These are phyloP conservation scores for Psilocybe azurescens DNA, from an alignment of 768 basidiomycete genomes.

Conservation along the genomic window DNA sequence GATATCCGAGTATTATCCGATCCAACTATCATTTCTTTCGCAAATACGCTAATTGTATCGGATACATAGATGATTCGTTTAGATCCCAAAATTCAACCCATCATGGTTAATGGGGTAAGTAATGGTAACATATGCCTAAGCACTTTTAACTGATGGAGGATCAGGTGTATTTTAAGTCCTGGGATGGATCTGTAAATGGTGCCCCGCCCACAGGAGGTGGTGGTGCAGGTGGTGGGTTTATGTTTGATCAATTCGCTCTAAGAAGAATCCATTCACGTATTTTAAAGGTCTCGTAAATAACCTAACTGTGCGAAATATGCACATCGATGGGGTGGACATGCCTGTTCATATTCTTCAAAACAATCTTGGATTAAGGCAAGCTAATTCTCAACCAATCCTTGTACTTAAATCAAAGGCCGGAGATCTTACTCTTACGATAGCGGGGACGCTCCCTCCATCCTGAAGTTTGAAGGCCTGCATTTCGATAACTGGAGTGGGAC, in stretches of 20 bases:
- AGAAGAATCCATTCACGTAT: neutral
- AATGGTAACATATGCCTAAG: neutral
- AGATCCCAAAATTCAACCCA: slow-evolving; percentile 53
- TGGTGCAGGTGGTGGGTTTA: slow-evolving; percentile 49
- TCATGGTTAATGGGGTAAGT: slow-evolving; percentile 57
- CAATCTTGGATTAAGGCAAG: slow-evolving; percentile 51
- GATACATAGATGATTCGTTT: slow-evolving; percentile 50
- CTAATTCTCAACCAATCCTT: neutral
- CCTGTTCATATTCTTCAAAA: slow-evolving; percentile 58
- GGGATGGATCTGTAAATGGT: slow-evolving; percentile 56
- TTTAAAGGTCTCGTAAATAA: slow-evolving; percentile 48
- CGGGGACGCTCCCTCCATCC: slow-evolving; percentile 52
- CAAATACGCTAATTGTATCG: neutral
- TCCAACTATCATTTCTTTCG: neutral
- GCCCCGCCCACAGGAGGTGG: slow-evolving; percentile 61
- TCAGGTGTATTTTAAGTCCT: slow-evolving; percentile 63
- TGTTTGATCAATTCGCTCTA: neutral
- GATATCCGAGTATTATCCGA: slow-evolving; percentile 23
- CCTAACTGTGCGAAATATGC: slow-evolving; percentile 45
- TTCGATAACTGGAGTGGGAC: slow-evolving; percentile 56
- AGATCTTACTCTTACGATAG: slow-evolving; percentile 29
- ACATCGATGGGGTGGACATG: slow-evolving; percentile 49
- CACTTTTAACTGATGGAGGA: slow-evolving; percentile 2
- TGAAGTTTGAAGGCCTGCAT: slow-evolving; percentile 51
- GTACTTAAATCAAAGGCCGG: no score